phyloP scores from a whole-genome alignment of 2,329 filamentous ascomycete genomes.

The Polychaeton citri region DNA sequence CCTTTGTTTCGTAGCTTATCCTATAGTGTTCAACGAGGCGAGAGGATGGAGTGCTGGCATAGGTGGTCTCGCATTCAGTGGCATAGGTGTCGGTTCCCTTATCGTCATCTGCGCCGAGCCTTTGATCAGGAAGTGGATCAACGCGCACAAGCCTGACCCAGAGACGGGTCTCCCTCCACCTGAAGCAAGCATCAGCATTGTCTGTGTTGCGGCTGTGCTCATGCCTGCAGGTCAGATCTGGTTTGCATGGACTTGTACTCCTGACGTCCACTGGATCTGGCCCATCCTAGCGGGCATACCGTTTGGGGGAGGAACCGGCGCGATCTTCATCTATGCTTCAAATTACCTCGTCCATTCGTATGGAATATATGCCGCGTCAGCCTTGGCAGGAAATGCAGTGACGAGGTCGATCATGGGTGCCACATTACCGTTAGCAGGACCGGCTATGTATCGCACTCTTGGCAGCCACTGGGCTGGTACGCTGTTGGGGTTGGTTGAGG shows the following conservation, averaged over 20 bases:
- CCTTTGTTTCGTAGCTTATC: slow-evolving; percentile 82
- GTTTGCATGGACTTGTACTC: slow-evolving; percentile 80
- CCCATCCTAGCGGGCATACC: slow-evolving; percentile 67
- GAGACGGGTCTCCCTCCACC: slow-evolving; percentile 58
- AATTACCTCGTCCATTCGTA: slow-evolving; percentile 73
- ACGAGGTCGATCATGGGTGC: slow-evolving; percentile 62
- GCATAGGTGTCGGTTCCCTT: slow-evolving; percentile 47
- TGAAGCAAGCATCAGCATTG: slow-evolving; percentile 68
- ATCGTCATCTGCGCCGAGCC: slow-evolving; percentile 46
- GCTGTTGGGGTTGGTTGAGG: slow-evolving; percentile 58
- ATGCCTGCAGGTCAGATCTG: slow-evolving; percentile 68
- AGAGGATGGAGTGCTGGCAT: slow-evolving; percentile 66
- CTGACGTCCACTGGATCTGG: slow-evolving; percentile 70
- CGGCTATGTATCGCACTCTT: slow-evolving; percentile 55
- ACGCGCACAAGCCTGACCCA: slow-evolving; percentile 60
- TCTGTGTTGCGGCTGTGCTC: slow-evolving; percentile 63
- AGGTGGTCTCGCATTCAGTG: slow-evolving; percentile 65
- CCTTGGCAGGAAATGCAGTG: slow-evolving; percentile 67
- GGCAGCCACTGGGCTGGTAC: slow-evolving; percentile 70
- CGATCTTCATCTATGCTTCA: slow-evolving; percentile 68
- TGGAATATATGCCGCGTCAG: slow-evolving; percentile 68
- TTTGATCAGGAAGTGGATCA: slow-evolving; percentile 63
- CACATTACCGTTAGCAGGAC: slow-evolving; percentile 61
- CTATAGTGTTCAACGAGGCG: slow-evolving; percentile 62
- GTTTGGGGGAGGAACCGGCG: slow-evolving; percentile 64